These are phyloP conservation scores for Xylaria sp. DNA, from an alignment of 2,329 filamentous ascomycete species.

Conservation along the genomic window DNA sequence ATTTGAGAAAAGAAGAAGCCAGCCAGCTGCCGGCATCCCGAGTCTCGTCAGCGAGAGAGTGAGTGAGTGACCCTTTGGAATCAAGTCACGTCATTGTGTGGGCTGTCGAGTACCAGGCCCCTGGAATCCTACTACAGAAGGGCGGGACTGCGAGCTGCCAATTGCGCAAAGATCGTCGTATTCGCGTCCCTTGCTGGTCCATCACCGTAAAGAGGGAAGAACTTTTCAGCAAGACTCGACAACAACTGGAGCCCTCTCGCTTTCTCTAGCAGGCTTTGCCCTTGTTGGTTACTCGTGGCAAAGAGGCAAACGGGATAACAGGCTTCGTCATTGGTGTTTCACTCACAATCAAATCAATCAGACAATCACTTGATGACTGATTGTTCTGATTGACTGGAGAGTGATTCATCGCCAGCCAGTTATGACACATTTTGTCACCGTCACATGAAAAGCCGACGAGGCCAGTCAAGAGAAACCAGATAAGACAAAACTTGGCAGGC, in stretches of 20 bases:
- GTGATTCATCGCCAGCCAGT: constrained; percentile 31
- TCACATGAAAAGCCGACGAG: constrained; percentile 18
- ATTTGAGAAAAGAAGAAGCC: neutral
- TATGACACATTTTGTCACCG: constrained; percentile 22
- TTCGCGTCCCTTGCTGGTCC: constrained; percentile 27
- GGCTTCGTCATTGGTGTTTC: neutral
- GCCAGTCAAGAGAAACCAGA: too few species aligned
- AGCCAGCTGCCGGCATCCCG: constrained; percentile 3
- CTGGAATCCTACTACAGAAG: constrained; percentile 7
- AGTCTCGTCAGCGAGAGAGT: constrained; percentile 10
- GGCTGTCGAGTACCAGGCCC: neutral
- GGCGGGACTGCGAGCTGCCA: constrained; percentile 6
- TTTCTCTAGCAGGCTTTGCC: neutral
- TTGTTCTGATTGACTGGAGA: constrained; percentile 15
- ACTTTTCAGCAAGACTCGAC: neutral
- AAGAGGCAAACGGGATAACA: neutral
- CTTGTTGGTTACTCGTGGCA: constrained; percentile 22
- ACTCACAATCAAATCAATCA: neutral
- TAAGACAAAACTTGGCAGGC: neutral
- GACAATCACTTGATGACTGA: neutral
- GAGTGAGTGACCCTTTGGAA: neutral
- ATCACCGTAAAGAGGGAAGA: neutral
- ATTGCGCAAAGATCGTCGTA: constrained; percentile 28
- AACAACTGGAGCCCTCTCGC: constrained; percentile 1
- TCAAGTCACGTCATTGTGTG: constrained; percentile 10